Percentiles rank a stretch among this genome's conserved stretches.
Conservation (phyloP, 2,329 filamentous ascomycete species). For the Cladorrhinum sp. region DNA sequence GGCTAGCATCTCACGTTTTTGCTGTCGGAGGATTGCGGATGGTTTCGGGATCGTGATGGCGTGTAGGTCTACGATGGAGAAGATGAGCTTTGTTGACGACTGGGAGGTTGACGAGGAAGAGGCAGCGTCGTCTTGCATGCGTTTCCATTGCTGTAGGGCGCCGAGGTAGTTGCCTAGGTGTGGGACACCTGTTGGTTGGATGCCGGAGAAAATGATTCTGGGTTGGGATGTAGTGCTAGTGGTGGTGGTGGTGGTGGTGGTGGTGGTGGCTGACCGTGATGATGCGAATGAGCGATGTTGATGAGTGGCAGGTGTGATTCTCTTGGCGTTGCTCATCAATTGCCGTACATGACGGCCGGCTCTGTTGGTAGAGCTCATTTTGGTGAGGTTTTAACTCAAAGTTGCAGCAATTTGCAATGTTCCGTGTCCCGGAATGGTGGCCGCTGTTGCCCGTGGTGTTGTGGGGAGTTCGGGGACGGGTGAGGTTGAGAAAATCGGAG, state of each 20-base stretch:
- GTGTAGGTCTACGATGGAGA: constrained; percentile 89
- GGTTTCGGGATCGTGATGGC: constrained; percentile 80
- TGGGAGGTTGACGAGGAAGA: too few species aligned
- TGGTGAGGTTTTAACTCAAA: neutral
- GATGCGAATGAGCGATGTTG: neutral
- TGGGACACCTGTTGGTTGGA: constrained; percentile 91
- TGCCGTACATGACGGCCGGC: neutral
- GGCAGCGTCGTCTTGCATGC: constrained; percentile 64
- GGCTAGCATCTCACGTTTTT: constrained; percentile 73
- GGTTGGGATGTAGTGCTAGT: constrained; percentile 3
- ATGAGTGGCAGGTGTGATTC: neutral
- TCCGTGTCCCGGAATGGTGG: neutral
- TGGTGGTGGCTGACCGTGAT: neutral
- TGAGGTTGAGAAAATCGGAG: neutral
- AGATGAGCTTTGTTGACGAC: constrained; percentile 70
- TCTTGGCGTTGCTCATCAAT: neutral
- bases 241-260: neutral
- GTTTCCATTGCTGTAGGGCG: constrained; percentile 81
- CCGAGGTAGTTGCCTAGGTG: constrained; percentile 96
- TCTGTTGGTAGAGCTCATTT: neutral
- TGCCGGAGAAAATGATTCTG: constrained; percentile 80
- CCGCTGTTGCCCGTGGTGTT: neutral
- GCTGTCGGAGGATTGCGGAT: constrained; percentile 56
- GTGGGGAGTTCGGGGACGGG: neutral
- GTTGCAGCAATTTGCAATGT: neutral